These are phyloP conservation scores for Trichopus zeylanicus DNA, from an alignment of 116 monocot species.

Conservation along the genomic window DNA sequence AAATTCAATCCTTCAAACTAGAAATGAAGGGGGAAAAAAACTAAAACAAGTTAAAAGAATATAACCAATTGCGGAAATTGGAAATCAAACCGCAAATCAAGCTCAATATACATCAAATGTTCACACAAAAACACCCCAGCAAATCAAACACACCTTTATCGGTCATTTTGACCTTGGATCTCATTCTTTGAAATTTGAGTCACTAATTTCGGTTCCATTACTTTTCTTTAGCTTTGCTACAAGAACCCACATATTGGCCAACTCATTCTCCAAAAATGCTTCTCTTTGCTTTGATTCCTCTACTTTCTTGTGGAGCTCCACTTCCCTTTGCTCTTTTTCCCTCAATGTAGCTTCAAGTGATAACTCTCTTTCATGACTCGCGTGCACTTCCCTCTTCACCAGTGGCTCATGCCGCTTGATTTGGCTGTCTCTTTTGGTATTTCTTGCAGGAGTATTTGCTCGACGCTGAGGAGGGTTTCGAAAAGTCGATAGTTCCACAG, in stretches of 20 bases:
- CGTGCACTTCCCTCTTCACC: constrained; percentile 22
- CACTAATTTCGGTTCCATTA: constrained; percentile 27
- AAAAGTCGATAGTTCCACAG: constrained; percentile 36
- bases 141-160: not conserved
- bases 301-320: constrained; percentile 54
- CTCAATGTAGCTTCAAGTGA: constrained; percentile 42
- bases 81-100: too few relatives aligned
- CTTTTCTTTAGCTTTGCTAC: constrained; percentile 80
- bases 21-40: too few relatives aligned
- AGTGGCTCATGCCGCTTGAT: constrained; percentile 23
- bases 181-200: not conserved
- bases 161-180: not conserved
- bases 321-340: constrained; percentile 74
- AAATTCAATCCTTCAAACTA: too few relatives aligned
- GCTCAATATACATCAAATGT: too few relatives aligned
- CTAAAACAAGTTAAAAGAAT: too few relatives aligned
- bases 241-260: constrained; percentile 86
- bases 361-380: constrained; percentile 37
- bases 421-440: constrained; percentile 21
- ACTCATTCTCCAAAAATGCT: constrained; percentile 71
- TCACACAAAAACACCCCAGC: not conserved
- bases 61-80: too few relatives aligned
- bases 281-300: constrained; percentile 79
- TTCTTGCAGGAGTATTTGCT: constrained; percentile 19
- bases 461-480: constrained; percentile 36